Evolutionary conservation across 2,329 filamentous ascomycete genomes (phyloP).

Genomic region (Clarireedia paspali): DNA sequence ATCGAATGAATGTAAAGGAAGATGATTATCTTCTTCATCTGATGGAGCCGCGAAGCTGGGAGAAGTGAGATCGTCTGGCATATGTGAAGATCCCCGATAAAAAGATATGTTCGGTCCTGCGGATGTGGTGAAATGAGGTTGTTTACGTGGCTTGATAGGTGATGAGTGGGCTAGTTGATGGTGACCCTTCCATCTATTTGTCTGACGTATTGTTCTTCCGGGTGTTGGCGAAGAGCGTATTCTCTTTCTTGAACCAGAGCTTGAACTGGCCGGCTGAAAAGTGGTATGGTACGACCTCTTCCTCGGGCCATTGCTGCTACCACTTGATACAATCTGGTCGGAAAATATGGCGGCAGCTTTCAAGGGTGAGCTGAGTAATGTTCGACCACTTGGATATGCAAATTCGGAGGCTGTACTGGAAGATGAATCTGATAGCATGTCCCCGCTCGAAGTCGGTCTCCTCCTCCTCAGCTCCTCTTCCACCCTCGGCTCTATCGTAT

Average conservation of each 20-base stretch:
- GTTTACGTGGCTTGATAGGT: slow-evolving; percentile 69
- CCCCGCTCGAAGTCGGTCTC: slow-evolving; percentile 56
- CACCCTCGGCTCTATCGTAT: slow-evolving; percentile 76
- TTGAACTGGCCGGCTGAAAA: slow-evolving; percentile 41
- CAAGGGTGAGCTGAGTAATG: slow-evolving; percentile 72
- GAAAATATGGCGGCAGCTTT: slow-evolving; percentile 72
- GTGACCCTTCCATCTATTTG: slow-evolving; percentile 68
- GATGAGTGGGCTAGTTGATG: slow-evolving; percentile 79
- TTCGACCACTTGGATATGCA: slow-evolving; percentile 52
- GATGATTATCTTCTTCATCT: slow-evolving; percentile 77
- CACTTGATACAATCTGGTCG: slow-evolving; percentile 67
- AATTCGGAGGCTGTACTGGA: slow-evolving; percentile 70
- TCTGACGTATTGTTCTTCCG: slow-evolving; percentile 46
- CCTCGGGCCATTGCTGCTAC: slow-evolving; percentile 56
- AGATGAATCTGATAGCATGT: slow-evolving; percentile 79
- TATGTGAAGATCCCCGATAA: slow-evolving; percentile 49
- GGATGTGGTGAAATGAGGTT: slow-evolving; percentile 65
- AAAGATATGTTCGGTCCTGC: slow-evolving; percentile 70
- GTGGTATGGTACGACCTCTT: slow-evolving; percentile 56
- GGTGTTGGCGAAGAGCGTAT: slow-evolving; percentile 58
- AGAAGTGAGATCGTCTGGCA: slow-evolving; percentile 55
- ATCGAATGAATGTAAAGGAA: slow-evolving; percentile 70
- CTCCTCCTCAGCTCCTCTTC: slow-evolving; percentile 66
- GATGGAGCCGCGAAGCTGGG: slow-evolving; percentile 55
- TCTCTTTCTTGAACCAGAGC: slow-evolving; percentile 55